phyloP scores from a whole-genome alignment of 2,329 filamentous ascomycete genomes.

The Sarocladium oryzae region DNA sequence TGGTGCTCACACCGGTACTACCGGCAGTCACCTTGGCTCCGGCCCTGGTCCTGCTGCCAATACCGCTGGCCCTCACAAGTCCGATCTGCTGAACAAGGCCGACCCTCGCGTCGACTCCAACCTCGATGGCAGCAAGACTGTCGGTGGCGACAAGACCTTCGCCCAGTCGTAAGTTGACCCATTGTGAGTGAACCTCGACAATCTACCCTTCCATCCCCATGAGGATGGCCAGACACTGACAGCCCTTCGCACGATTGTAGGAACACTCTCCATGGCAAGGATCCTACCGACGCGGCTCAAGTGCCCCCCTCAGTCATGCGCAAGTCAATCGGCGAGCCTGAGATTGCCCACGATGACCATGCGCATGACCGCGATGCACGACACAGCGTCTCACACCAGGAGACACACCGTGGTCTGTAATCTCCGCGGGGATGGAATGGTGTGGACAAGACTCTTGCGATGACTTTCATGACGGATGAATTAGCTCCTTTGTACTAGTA shows the following conservation, averaged over 20 bases:
- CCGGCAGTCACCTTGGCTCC: slow-evolving; percentile 14
- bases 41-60: slow-evolving; percentile 25
- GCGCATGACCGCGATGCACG: slow-evolving; percentile 37
- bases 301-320: slow-evolving; percentile 49
- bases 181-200: slow-evolving; percentile 8
- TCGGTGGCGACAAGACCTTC: slow-evolving; percentile 46
- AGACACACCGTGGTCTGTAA: slow-evolving; percentile 40
- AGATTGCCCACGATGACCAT: slow-evolving; percentile 37
- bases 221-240: slow-evolving; percentile 3
- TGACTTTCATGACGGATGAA: slow-evolving; percentile 12
- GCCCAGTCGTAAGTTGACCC: slow-evolving; percentile 27
- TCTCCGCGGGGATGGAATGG: neutral
- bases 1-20: slow-evolving; percentile 20
- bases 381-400: slow-evolving; percentile 43
- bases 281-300: slow-evolving; percentile 50
- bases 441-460: neutral
- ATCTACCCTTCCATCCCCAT: no score
- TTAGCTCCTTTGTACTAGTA: slow-evolving; percentile 8
- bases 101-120: slow-evolving; percentile 36
- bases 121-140: slow-evolving; percentile 46
- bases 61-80: slow-evolving; percentile 38
- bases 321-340: slow-evolving; percentile 39
- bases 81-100: slow-evolving; percentile 13
- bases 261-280: slow-evolving; percentile 21
- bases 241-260: slow-evolving; percentile 5